phyloP scores from a whole-genome alignment of 495 filamentous ascomycete species.

The Evernia prunastri region DNA sequence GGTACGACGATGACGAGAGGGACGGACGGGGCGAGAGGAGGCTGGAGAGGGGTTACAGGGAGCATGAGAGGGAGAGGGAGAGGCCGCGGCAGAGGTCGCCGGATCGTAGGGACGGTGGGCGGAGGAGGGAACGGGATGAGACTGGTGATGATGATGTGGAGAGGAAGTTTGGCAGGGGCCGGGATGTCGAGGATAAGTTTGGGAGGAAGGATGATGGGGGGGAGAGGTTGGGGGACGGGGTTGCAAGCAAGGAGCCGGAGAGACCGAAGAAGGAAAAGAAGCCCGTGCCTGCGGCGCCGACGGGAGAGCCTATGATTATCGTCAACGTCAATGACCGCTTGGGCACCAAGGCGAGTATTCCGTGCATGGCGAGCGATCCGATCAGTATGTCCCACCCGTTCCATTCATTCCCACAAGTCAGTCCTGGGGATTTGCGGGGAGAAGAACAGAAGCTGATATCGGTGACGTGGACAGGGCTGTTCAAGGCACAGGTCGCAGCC shows the following conservation, averaged over 20 bases:
- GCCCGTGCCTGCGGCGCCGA: constrained; percentile 28
- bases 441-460: not conserved
- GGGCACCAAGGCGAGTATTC: constrained; percentile 84
- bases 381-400: constrained; percentile 45
- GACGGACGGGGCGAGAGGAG: constrained; percentile 27
- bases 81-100: constrained; percentile 26
- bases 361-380: constrained; percentile 72
- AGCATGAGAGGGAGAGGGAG: constrained; percentile 26
- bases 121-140: too few species aligned
- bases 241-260: constrained; percentile 30
- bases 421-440: not conserved
- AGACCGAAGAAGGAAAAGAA: constrained; percentile 38
- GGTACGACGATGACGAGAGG: constrained; percentile 39
- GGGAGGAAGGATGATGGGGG: not conserved
- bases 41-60: constrained; percentile 52
- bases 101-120: constrained; percentile 22
- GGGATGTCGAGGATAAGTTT: constrained; percentile 9
- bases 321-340: constrained; percentile 89
- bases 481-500: constrained; percentile 86
- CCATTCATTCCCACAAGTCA: not conserved
- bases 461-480: constrained; percentile 44
- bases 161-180: constrained; percentile 14
- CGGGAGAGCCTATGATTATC: constrained; percentile 74
- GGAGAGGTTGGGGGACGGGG: not conserved
- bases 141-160: constrained; percentile 12